A percentile compares a stretch with the other conserved stretches of the same genome.
These are phyloP conservation scores for Sclerotinia minor DNA, from an alignment of 2,329 filamentous ascomycete species.

Conservation along the genomic window DNA sequence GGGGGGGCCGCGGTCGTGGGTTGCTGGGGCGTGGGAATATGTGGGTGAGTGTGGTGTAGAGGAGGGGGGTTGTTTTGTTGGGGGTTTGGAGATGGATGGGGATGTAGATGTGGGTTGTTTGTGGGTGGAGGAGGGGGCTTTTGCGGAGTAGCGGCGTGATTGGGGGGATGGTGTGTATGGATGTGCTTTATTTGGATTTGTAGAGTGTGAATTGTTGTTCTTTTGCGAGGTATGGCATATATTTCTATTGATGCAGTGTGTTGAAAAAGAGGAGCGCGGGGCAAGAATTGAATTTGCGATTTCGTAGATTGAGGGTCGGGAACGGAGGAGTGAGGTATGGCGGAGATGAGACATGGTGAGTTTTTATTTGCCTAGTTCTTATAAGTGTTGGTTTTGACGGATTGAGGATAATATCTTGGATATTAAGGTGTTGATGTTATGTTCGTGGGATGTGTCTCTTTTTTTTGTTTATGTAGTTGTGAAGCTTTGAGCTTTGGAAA, in stretches of 20 bases:
- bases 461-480: background rate
- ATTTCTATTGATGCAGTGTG: background rate
- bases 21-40: background rate
- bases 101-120: background rate
- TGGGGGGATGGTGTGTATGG: too few species aligned
- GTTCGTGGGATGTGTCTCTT: background rate
- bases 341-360: conserved; percentile 22
- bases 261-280: conserved; percentile 16
- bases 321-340: conserved; percentile 19
- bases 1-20: conserved; percentile 57
- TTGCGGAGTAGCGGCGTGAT: background rate
- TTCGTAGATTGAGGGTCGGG: conserved; percentile 37
- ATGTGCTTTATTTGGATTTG: background rate
- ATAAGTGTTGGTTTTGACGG: accelerated
- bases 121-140: background rate
- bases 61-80: background rate
- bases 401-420: background rate
- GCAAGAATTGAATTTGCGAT: conserved; percentile 34
- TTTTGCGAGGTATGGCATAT: background rate
- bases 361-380: background rate
- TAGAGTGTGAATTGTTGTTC: too few species aligned
- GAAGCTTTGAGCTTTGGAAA: conserved; percentile 5
- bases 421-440: background rate
- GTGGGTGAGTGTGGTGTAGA: background rate
- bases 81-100: background rate